Evolutionary conservation across 148 eudicot species (phyloP), one percentile per base, ranked within the genome.

Genomic region (Rheum nobile): DNA sequence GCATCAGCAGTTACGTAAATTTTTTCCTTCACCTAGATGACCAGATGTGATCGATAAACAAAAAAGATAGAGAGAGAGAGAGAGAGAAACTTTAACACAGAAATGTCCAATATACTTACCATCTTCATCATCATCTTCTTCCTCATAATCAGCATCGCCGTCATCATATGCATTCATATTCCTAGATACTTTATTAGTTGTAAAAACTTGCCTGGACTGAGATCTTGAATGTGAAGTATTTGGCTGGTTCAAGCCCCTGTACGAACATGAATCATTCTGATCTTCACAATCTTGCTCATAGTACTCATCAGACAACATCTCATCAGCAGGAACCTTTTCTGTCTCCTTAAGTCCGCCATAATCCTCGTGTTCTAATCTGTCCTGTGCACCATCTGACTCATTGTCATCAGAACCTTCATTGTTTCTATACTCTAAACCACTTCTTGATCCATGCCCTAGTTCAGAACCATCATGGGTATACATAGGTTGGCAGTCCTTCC

Each of bases 271-370:
- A 67, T 88, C 96, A 74, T 79, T 88, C 78, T 82, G 96, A 73
- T 90, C 96, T 80, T 90, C 96, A 71, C 88, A 93, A 82, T 95
- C 94, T 80, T 90, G 96, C 78, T 95, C 99, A 24, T 90, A 95
- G 76, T 95, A 95, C 76, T 95, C 97, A 86, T 95, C 99, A 68
- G 99, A 95, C 85, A 90, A 78, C 96, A 94, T 94, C 76, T 95
- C 97, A 76, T 95, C 99, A 0, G 82, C 90, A 12, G 92, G 86
- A 70, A 80, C 86, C 83, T 85, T 87, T 12, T 84, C 84, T 29
- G 72, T 59, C 52, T 83, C 84, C 81, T 87, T 85, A 67, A 80
- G 83, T 72, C 57, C 84, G 8, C 70, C 87, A 54, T 74, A 85
- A 48, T 79, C 85, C 46, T 88, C 92, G 38, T 74, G 80, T 61